Base-by-base conservation (phyloP, 352 stramenopile genomes). In the Globisporangium radiosum region DNA sequence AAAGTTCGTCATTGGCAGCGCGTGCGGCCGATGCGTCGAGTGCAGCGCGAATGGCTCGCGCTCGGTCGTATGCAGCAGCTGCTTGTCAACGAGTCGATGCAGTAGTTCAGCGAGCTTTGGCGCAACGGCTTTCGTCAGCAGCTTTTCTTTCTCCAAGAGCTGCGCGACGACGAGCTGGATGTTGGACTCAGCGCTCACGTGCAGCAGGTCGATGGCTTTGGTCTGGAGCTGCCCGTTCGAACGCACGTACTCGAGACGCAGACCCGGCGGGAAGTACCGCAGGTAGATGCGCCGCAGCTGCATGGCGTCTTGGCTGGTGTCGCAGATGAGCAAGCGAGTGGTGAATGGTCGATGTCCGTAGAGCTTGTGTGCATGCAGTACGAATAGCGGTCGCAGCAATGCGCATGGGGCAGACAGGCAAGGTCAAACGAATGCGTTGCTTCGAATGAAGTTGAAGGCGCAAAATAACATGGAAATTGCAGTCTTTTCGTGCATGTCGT, bases 1-100 rank as follows among this genome's bases (percentile, higher is more conserved):
- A 61, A 90, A 78, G 60, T 93, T 93, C 53, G 79, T 81, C 62
- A 85, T 83, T 14, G 83, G 83, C 15, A 81, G 68, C 52, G 76
- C 70, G 51, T 93, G 83, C 14, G 79, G 68, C 6, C 73, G 68
- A 8, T 88, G 55, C 17, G 70, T 66, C 5, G 74, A 81, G 57
- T 72, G 70, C n/a, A 75, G 54, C 8, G 40, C 59, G 43, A 78
- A 77, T 10, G 56, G 13, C 43, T 71, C 65, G 19, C 56, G 54
- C 14, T 72, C 57, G 19, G 48, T 71, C 14, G 63, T 51, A n/a
- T 70, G 59, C n/a, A 65, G 53, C 11, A 88, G 65, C 38, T 90
- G 80, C 40, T 88, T 88, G 15, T 90, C 73, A n/a, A 90, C 71
- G 9, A 92, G 75, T 3, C 69, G 71, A 48, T 92, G 82, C 17